Conservation (phyloP, 768 basidiomycete species). For the Gymnopilus dilepis region DNA sequence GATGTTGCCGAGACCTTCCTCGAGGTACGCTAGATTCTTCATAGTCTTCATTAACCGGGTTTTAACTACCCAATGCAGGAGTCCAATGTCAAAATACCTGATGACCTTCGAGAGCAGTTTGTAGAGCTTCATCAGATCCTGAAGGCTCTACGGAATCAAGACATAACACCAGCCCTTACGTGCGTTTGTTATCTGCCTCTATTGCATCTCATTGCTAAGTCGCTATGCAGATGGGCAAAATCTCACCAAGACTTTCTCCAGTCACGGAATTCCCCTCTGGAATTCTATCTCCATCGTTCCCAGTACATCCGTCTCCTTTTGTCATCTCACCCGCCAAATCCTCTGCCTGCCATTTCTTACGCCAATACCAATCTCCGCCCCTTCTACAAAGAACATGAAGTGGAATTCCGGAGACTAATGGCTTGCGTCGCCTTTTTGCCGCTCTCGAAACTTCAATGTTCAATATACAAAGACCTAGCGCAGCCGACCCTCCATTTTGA, state of each 20-base stretch:
- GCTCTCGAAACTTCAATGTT: conserved; percentile 61
- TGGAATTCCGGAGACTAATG: conserved; percentile 74
- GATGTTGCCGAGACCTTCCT: conserved; percentile 77
- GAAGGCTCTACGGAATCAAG: conserved; percentile 63
- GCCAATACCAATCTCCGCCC: conserved; percentile 67
- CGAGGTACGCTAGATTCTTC: conserved; percentile 50
- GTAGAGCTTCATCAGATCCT: conserved; percentile 75
- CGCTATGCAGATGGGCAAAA: conserved; percentile 72
- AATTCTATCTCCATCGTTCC: conserved; percentile 90
- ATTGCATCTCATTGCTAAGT: not conserved
- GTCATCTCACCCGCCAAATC: conserved; percentile 61
- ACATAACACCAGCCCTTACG: conserved; percentile 81
- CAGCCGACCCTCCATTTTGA: conserved; percentile 76
- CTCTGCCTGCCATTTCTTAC: conserved; percentile 71
- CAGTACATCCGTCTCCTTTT: conserved; percentile 85
- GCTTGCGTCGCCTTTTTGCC: conserved; percentile 76
- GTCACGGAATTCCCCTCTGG: conserved; percentile 76
- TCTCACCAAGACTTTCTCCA: conserved; percentile 69
- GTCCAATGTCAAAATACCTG: conserved; percentile 57
- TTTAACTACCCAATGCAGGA: conserved; percentile 57
- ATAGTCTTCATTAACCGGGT: not conserved
- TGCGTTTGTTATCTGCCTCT: conserved; percentile 34
- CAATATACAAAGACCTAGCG: conserved; percentile 78
- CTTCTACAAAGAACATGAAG: conserved; percentile 64
- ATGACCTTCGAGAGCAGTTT: conserved; percentile 49